These are phyloP conservation scores for Talaromyces piceae DNA, from an alignment of 2,329 filamentous ascomycete species.

Conservation along the genomic window DNA sequence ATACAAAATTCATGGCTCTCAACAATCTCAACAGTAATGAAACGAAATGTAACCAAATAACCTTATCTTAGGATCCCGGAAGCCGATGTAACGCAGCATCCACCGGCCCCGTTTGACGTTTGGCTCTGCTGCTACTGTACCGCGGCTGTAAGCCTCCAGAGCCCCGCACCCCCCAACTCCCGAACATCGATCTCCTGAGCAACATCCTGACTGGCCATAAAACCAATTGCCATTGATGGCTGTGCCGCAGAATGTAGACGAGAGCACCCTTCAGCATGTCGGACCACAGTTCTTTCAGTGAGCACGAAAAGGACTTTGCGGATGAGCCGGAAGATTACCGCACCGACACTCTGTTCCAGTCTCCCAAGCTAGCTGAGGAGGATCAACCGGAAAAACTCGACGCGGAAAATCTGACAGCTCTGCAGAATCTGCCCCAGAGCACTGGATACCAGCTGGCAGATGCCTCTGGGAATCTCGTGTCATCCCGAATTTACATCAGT, in stretches of 20 bases:
- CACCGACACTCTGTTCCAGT: neutral
- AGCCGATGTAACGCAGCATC: neutral
- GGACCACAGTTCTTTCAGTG: neutral
- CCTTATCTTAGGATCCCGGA: neutral
- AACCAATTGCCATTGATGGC: neutral
- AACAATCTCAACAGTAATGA: neutral
- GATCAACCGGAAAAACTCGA: neutral
- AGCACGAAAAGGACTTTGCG: neutral
- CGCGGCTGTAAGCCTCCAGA: too few species aligned
- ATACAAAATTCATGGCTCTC: neutral
- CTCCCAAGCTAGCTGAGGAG: neutral
- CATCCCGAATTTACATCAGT: conserved; percentile 1
- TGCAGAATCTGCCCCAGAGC: neutral
- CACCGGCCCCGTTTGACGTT: too few species aligned
- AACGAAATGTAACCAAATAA: neutral
- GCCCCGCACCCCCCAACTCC: neutral
- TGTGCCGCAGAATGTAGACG: neutral
- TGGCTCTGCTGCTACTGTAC: too few species aligned
- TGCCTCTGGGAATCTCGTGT: neutral
- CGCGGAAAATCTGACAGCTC: neutral
- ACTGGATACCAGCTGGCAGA: neutral
- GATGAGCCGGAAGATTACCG: neutral
- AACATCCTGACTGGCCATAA: neutral
- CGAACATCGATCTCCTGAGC: neutral
- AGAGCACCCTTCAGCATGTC: neutral